These are phyloP conservation scores for Aspergillus carbonarius DNA, from an alignment of 2,329 filamentous ascomycete genomes.

Conservation along the genomic window DNA sequence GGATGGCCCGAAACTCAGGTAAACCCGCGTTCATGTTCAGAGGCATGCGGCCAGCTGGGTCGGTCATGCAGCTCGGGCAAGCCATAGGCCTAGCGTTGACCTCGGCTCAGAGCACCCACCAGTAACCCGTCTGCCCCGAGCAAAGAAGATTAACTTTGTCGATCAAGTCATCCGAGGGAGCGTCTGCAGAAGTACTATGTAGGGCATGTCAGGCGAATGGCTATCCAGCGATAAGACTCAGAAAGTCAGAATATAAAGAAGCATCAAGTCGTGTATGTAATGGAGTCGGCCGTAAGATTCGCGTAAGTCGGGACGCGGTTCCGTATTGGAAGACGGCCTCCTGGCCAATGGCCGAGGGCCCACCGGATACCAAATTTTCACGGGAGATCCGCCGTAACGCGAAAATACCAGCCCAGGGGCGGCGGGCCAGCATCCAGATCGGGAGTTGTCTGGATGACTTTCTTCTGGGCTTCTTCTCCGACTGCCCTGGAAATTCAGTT, in stretches of 20 bases:
- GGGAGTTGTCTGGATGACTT: constrained; percentile 2
- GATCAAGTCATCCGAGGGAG: not conserved
- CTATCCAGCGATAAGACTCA: not conserved
- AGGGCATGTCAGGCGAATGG: not conserved
- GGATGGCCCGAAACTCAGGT: constrained; percentile 1
- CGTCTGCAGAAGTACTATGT: not conserved
- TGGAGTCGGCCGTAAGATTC: not conserved
- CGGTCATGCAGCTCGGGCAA: not conserved
- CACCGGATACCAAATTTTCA: constrained; percentile 1
- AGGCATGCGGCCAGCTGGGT: not conserved
- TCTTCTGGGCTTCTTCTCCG: constrained; percentile 2
- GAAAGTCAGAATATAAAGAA: too few relatives aligned
- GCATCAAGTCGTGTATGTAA: not conserved
- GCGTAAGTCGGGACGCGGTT: not conserved
- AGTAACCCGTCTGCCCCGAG: not conserved
- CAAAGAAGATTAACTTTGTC: not conserved
- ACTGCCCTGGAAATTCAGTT: not conserved
- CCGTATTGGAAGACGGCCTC: not conserved
- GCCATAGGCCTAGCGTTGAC: not conserved
- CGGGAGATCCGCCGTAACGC: constrained; percentile 6
- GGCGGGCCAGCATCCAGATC: not conserved
- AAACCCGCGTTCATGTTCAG: constrained; percentile 12
- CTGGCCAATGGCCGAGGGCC: not conserved
- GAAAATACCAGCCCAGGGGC: not conserved
- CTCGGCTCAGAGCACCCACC: not conserved